Evolutionary conservation across 495 filamentous ascomycete genomes (phyloP).

Genomic region (Ascodesmis nigricans): DNA sequence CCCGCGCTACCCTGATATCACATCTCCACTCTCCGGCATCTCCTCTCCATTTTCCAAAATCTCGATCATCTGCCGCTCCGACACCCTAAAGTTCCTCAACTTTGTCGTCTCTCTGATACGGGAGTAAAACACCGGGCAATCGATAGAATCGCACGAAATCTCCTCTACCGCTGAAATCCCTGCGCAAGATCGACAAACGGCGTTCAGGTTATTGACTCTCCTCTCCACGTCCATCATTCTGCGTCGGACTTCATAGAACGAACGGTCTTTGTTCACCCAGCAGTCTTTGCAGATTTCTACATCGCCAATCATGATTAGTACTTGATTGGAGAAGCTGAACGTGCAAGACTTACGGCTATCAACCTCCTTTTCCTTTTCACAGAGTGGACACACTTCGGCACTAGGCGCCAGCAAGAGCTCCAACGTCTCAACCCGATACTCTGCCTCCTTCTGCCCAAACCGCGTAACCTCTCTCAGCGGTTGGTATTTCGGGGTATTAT

Average conservation of each 20-base stretch:
- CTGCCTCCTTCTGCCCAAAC: slow-evolving; percentile 25
- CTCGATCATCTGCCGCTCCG: slow-evolving; percentile 34
- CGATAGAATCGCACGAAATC: slow-evolving; percentile 66
- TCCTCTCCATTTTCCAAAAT: slow-evolving; percentile 29
- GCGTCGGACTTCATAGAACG: slow-evolving; percentile 38
- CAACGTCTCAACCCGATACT: slow-evolving; percentile 30
- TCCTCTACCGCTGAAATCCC: slow-evolving; percentile 48
- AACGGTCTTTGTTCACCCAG: slow-evolving; percentile 29
- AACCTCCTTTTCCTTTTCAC: slow-evolving; percentile 40
- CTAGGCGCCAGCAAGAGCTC: slow-evolving; percentile 73
- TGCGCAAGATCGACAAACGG: slow-evolving; percentile 64
- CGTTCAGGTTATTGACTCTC: slow-evolving; percentile 40
- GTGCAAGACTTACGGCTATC: slow-evolving; percentile 19
- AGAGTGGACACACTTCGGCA: slow-evolving; percentile 42
- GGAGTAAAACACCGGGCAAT: slow-evolving; percentile 86
- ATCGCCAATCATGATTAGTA: slow-evolving; percentile 1
- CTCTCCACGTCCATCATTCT: slow-evolving; percentile 41
- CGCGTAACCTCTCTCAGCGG: slow-evolving; percentile 38
- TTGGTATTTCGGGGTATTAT: slow-evolving; percentile 85
- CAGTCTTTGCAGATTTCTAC: slow-evolving; percentile 46
- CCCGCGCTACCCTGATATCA: too few species aligned
- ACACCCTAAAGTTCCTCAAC: slow-evolving; percentile 34
- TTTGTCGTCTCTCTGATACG: slow-evolving; percentile 45
- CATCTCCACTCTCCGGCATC: too few species aligned
- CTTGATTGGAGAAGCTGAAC: slow-evolving; percentile 1